These are phyloP conservation scores for Kwoniella bestiolae DNA, from an alignment of 768 basidiomycete species.

Conservation along the genomic window DNA sequence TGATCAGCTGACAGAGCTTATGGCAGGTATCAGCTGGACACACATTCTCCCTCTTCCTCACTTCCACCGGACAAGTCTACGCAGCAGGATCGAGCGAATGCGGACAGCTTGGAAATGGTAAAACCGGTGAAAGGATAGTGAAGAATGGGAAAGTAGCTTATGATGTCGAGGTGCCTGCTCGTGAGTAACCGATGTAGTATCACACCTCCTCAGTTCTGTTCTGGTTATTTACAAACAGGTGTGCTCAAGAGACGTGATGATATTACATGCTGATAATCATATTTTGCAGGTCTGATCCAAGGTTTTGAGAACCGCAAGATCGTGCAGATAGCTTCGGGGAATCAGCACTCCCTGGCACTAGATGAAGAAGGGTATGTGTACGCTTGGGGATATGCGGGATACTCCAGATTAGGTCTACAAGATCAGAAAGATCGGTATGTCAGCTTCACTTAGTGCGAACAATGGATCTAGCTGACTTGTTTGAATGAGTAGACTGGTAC, in stretches of 20 bases:
- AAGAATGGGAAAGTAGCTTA: conserved; percentile 82
- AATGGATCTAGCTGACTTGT: not conserved
- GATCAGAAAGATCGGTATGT: conserved; percentile 63
- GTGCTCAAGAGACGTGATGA: no score
- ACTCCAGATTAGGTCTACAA: conserved; percentile 83
- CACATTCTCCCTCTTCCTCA: conserved; percentile 80
- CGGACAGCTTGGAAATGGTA: conserved; percentile 90
- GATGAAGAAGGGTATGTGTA: conserved; percentile 63
- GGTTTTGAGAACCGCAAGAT: conserved; percentile 75
- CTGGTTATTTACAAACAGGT: conserved; percentile 23
- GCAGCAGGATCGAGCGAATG: conserved; percentile 89
- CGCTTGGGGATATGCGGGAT: conserved; percentile 59
- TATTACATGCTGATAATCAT: no score
- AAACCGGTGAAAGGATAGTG: conserved; percentile 87
- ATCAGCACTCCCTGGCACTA: conserved; percentile 82
- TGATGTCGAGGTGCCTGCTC: conserved; percentile 65
- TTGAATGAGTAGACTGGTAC: conserved; percentile 61
- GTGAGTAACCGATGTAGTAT: conserved; percentile 27
- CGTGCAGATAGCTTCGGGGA: conserved; percentile 78
- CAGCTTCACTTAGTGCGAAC: conserved; percentile 13
- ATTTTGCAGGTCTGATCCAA: conserved; percentile 71
- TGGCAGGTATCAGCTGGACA: conserved; percentile 75
- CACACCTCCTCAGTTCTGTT: not conserved
- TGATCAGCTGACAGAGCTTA: not conserved
- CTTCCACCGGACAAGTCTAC: conserved; percentile 81